Conservation (phyloP, 2,329 filamentous ascomycete species). For the Dactylellina leptospora region DNA sequence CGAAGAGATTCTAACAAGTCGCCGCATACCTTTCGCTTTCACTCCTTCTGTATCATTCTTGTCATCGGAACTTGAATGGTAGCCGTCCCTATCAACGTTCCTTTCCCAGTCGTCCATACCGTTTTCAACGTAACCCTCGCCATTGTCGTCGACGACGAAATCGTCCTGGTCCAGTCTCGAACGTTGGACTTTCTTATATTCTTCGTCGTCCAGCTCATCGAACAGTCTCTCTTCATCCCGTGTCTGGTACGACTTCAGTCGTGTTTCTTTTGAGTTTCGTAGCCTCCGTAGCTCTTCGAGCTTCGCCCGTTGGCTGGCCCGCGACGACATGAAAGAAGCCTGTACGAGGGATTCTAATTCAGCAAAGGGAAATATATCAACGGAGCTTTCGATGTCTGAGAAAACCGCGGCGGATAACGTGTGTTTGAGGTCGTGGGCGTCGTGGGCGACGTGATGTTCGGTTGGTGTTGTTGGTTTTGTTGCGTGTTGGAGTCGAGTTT, state of each 20-base stretch:
- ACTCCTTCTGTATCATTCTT: slow-evolving; percentile 52
- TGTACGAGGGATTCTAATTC: too few relatives aligned
- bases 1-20: too few relatives aligned
- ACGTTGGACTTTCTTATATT: slow-evolving; percentile 95
- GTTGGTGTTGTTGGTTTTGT: neutral
- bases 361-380: too few relatives aligned
- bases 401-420: neutral
- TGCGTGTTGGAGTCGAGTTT: neutral
- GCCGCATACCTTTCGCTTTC: slow-evolving; percentile 54
- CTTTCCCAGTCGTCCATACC: slow-evolving; percentile 86
- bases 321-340: slow-evolving; percentile 46
- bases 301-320: slow-evolving; percentile 60
- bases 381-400: neutral
- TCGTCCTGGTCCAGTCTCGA: slow-evolving; percentile 90
- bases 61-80: slow-evolving; percentile 80
- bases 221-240: slow-evolving; percentile 85
- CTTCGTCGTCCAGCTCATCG: slow-evolving; percentile 95
- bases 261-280: slow-evolving; percentile 88
- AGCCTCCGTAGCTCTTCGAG: slow-evolving; percentile 83
- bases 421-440: too few relatives aligned
- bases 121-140: slow-evolving; percentile 94
- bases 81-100: slow-evolving; percentile 66
- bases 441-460: too few relatives aligned
- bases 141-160: slow-evolving; percentile 98
- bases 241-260: slow-evolving; percentile 84